Evolutionary conservation across 1,284 basidiomycete species (phyloP).

Genomic region (Neonothopanus nambi): DNA sequence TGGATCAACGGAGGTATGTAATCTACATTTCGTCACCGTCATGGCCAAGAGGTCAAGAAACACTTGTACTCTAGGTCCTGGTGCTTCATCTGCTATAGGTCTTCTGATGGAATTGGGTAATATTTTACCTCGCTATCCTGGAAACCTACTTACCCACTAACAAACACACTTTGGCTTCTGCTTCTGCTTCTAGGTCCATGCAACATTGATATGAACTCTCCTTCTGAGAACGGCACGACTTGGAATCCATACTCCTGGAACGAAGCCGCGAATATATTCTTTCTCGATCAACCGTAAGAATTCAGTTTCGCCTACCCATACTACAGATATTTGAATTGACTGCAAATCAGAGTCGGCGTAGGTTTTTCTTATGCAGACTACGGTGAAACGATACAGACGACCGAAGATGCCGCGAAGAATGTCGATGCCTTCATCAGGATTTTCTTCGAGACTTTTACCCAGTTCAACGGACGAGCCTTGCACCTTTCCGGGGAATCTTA

Average conservation of each 20-base stretch:
- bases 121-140: constrained; percentile 20
- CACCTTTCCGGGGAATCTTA: constrained; percentile 77
- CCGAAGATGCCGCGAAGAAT: constrained; percentile 74
- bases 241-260: constrained; percentile 75
- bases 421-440: constrained; percentile 71
- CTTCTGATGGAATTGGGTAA: constrained; percentile 69
- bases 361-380: constrained; percentile 52
- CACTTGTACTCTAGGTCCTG: constrained; percentile 45
- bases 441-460: constrained; percentile 75
- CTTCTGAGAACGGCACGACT: constrained; percentile 47
- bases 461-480: constrained; percentile 62
- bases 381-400: constrained; percentile 56
- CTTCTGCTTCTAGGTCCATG: constrained; percentile 47
- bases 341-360: constrained; percentile 38
- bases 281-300: constrained; percentile 69
- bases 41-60: constrained; percentile 20
- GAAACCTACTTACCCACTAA: neutral
- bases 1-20: constrained; percentile 67
- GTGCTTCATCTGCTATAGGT: constrained; percentile 64
- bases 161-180: neutral
- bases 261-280: constrained; percentile 67
- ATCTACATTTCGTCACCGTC: neutral
- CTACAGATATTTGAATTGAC: neutral
- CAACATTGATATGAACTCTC: constrained; percentile 50
- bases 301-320: neutral